Evolutionary conservation across 345 rosid species (phyloP), one percentile per base, ranked within the genome.

Genomic region (Brassica rapa): DNA sequence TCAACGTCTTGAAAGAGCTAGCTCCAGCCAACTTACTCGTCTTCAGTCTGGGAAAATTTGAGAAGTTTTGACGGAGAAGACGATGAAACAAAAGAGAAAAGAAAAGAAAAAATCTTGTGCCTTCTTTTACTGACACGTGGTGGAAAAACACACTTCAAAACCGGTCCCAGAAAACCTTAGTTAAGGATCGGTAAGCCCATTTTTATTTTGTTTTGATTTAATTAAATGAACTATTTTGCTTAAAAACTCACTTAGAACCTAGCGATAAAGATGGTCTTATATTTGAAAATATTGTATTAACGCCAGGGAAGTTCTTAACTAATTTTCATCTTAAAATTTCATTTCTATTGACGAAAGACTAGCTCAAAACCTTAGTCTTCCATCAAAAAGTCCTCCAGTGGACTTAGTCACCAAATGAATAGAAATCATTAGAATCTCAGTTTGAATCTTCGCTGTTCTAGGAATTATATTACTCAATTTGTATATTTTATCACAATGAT

Each of bases 11-110:
- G 69, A 75, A 71, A 63, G 27, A 66, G 24, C 57, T 79, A 0
- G 82, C 86, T 21, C 90, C 89, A 1, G 86, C 88, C 56, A 86
- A 86, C 77, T 88, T 88, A 66, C 90, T 88, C 15, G 86, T 88
- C 27, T 89, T 89, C 73, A 91, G 91, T 1, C 88, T 89, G 12
- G 91, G 91, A 19, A 19, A 19, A 19, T 19, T 19, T 19, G 19
- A 19, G 19, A 19, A 19, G 19, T 19, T 19, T 19, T 19, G 19
- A 19, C 19, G 19, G 19, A 19, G 19, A 19, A 19, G 19, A 19
- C 19, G 19, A 19, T 19, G 19, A 19, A 19, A 19, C 19, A 19
- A 19, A 19, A 19, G 19, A 19, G 19, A 19, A 19, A 19, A 19
- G 19, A 19, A 19, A 19, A 19, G 19, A 19, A 19, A 19, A 19